phyloP scores from a whole-genome alignment of 2,329 filamentous ascomycete genomes.

The Fusarium oxysporum region DNA sequence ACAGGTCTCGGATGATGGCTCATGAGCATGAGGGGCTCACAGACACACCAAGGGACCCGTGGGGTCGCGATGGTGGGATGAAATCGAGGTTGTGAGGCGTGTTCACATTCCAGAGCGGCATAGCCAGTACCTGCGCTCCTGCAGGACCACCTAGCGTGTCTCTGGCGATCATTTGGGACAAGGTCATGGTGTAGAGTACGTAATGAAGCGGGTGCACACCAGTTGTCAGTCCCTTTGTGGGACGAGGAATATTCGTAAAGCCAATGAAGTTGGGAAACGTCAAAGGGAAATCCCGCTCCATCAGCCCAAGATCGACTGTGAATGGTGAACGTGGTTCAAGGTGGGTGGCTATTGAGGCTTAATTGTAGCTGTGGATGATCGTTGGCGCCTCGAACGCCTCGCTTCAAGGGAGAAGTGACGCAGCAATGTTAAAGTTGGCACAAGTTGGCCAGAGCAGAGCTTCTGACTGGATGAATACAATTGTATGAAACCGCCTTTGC shows the following conservation, averaged over 20 bases:
- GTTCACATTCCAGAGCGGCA: conserved; percentile 45
- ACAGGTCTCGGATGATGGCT: conserved; percentile 27
- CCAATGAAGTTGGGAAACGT: conserved; percentile 31
- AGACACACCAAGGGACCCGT: conserved; percentile 17
- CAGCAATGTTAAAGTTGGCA: conserved; percentile 29
- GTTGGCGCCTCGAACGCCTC: conserved; percentile 24
- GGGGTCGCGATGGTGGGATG: conserved; percentile 42
- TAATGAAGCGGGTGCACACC: conserved; percentile 41
- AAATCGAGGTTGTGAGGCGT: conserved; percentile 41
- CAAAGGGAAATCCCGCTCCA: conserved; percentile 27
- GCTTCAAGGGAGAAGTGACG: conserved; percentile 37
- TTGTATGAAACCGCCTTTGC: conserved; percentile 34
- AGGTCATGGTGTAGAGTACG: conserved; percentile 37
- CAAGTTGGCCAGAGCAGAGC: conserved; percentile 29
- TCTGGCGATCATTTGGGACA: conserved; percentile 39
- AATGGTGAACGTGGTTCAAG: conserved; percentile 21
- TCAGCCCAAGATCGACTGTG: conserved; percentile 10
- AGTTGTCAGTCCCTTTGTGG: conserved; percentile 36
- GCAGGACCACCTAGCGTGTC: conserved; percentile 37
- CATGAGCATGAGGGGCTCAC: conserved; percentile 31
- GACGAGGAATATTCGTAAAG: conserved; percentile 27
- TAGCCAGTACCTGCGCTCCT: conserved; percentile 39
- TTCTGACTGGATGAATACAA: conserved; percentile 27
- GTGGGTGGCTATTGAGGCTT: conserved; percentile 35
- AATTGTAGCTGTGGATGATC: conserved; percentile 24